A percentile compares a stretch with the other conserved stretches of the same genome.
phyloP scores from a whole-genome alignment of 345 rosid species.

The Camelina laxa region DNA sequence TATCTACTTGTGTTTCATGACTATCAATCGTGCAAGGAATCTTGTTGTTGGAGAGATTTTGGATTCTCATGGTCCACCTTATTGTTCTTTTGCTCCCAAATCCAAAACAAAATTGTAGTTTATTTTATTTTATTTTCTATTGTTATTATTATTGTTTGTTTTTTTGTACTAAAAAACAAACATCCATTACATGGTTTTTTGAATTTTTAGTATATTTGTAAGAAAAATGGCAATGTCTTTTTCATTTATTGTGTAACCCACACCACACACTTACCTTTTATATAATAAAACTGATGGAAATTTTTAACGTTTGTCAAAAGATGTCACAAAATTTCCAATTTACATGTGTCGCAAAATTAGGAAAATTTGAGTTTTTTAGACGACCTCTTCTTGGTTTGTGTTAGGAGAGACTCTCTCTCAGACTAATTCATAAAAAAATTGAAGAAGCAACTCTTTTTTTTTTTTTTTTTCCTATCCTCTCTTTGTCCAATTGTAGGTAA shows the following conservation, averaged over 20 bases:
- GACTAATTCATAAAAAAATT: background rate
- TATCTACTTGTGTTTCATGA: conserved; percentile 82
- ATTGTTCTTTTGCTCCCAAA: conserved; percentile 34
- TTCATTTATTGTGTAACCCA: background rate
- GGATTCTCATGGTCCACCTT: conserved; percentile 44
- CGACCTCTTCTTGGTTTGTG: conserved; percentile 5
- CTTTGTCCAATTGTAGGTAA: conserved; percentile 28
- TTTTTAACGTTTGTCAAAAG: conserved; percentile 7
- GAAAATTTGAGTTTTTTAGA: conserved; percentile 8
- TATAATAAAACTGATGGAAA: background rate
- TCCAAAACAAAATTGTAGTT: conserved; percentile 23
- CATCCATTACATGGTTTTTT: background rate
- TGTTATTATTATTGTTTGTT: background rate
- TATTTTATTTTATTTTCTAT: too few relatives aligned
- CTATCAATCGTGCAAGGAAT: conserved; percentile 72
- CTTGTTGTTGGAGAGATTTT: conserved; percentile 60
- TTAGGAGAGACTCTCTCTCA: conserved; percentile 28
- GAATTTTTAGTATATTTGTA: background rate
- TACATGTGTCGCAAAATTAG: conserved; percentile 17
- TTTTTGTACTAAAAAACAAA: background rate
- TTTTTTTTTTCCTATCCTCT: background rate
- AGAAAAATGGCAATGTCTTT: background rate
- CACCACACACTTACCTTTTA: background rate
- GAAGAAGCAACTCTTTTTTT: background rate
- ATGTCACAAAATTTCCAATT: background rate